Evolutionary conservation across 192 early-diverging fungal species (phyloP), one percentile per base, ranked within the genome.

Genomic region (Entomortierella chlamydospora): DNA sequence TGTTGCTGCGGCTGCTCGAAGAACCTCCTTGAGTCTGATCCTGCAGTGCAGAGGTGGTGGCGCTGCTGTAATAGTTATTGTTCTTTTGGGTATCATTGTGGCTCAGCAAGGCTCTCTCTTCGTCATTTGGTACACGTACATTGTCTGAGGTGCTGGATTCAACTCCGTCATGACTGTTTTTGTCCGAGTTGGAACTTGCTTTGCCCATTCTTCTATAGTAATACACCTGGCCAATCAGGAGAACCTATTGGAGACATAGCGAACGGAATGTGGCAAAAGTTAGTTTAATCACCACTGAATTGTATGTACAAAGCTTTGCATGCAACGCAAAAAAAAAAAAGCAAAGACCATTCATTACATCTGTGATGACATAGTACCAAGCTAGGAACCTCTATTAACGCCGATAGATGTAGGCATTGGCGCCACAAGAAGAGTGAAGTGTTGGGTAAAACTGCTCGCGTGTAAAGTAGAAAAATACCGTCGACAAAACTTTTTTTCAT

Each of bases 311-410:
- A n/a, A n/a, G n/a, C n/a, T n/a, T n/a, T n/a, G n/a, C n/a, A n/a
- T n/a, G n/a, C n/a, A n/a, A n/a, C n/a, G n/a, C n/a, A n/a, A n/a
- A 23, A 41, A 31, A 31, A 41, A 53, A 37, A 41, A 26, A 47
- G 10, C 13, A 50, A 37, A 37, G 34, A 37, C 10, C 4, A 10
- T 22, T 20, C 4, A 8, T 61, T 74, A 77, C 73, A 77, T 77
- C 73, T 2, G 73, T 66, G 28, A 77, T n/a, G 7, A 66, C 66
- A 45, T 77, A 77, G 61, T 77, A 77, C 73, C 73, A 77, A 26
- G 73, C 73, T 6, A 77, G 29, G 28, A 77, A 61, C 20, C 73
- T 41, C 73, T 77, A 57, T 43, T 28, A 30, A 60, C 2, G 10
- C 2, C n/a, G 25, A 26, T 22, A 45, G 17, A 30, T 22, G 49